Conservation (phyloP, 495 filamentous ascomycete genomes). For the Beverwykella pulmonaria region DNA sequence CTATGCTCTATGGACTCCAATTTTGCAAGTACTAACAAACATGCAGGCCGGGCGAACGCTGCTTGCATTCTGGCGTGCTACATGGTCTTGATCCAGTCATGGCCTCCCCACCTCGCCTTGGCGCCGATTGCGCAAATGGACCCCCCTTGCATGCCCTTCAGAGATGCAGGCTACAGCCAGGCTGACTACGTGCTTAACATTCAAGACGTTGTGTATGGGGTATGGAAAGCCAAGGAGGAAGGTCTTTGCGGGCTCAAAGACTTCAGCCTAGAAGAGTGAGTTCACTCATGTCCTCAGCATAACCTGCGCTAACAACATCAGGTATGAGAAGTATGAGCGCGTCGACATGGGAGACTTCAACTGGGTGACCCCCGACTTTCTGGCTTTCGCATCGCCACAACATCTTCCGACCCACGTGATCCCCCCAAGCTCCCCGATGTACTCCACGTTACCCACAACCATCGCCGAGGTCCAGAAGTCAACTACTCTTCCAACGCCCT, state of each 20-base stretch:
- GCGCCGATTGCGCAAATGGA: constrained; percentile 95
- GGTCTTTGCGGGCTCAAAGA: constrained; percentile 81
- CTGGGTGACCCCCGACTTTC: constrained; percentile 93
- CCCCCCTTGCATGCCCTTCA: constrained; percentile 96
- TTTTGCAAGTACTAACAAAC: constrained; percentile 15
- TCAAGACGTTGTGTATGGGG: constrained; percentile 96
- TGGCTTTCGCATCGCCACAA: constrained; percentile 95
- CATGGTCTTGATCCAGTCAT: constrained; percentile 97
- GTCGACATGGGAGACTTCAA: constrained; percentile 99
- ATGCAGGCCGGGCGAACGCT: constrained; percentile 81
- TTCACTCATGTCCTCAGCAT: constrained; percentile 14
- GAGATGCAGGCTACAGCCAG: constrained; percentile 97
- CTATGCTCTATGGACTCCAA: not conserved
- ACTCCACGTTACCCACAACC: constrained; percentile 68
- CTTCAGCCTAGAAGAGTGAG: constrained; percentile 91
- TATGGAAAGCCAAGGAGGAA: constrained; percentile 98
- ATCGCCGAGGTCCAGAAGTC: constrained; percentile 64
- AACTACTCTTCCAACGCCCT: constrained; percentile 69
- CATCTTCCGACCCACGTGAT: constrained; percentile 72
- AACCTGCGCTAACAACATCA: constrained; percentile 42
- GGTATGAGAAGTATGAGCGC: constrained; percentile 89
- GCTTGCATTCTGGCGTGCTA: constrained; percentile 95
- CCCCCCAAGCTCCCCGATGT: constrained; percentile 68
- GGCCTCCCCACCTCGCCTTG: constrained; percentile 97
- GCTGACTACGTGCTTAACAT: constrained; percentile 93